Base-by-base conservation (phyloP, 2,329 filamentous ascomycete genomes). In the Dactylellina sp. region DNA sequence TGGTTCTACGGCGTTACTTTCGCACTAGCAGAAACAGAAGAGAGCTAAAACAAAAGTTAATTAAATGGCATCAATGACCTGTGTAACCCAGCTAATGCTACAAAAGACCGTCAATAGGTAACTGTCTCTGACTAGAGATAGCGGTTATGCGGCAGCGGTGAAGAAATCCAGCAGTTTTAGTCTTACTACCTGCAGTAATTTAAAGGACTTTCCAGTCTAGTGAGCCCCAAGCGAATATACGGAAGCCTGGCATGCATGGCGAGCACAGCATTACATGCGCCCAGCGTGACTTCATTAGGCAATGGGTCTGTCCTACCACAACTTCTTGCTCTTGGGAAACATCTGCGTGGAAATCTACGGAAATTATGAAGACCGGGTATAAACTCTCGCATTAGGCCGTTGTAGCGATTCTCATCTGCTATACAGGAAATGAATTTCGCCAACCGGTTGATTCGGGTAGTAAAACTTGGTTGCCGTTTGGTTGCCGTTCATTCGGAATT, bases 161-260 rank as follows among this genome's bases (percentile, higher is more conserved):
- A 64, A 56, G 22, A 28, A 63, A 44, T 47, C 46, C 39, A 50
- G 11, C 40, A 5, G 37, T 22, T 25, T 32, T 32, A 32, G n/a
- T n/a, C 28, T 32, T 32, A 32, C 28, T n/a, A 20, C 25, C 35
- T 22, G 18, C 22, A 25, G 53, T 16, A 50, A 37, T 12, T 50
- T 47, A 57, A 50, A 20, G 28, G 32, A 20, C 39, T 22, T 37
- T 50, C 20, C 24, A 42, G 11, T 47, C 18, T 44, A 32, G 12
- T 50, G 20, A 64, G 42, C 7, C 46, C 28, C 60, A 22, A 35
- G 59, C 40, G 18, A 25, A 56, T 22, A 32, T 32, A 4, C 9
- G 40, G 49, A 56, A 59, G 50, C 49, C 32, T 63, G 49, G 42
- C 49, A 62, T 57, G 65, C 60, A 72, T 64, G 35, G 59, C 50